These are phyloP conservation scores for Coemansia sp. DNA, from an alignment of 192 early-diverging fungal genomes.

Conservation along the genomic window DNA sequence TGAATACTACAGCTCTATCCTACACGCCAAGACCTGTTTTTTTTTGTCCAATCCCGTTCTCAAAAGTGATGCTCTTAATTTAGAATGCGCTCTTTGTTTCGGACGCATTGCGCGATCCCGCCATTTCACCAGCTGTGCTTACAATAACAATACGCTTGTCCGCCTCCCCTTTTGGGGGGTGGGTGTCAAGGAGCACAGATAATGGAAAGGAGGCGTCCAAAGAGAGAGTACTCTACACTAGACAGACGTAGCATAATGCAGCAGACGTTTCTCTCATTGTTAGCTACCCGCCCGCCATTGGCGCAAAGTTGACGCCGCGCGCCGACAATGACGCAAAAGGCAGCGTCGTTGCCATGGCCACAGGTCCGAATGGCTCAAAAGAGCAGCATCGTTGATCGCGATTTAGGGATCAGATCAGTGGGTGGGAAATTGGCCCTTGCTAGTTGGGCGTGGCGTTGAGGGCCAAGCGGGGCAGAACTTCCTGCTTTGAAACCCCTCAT, in stretches of 20 bases:
- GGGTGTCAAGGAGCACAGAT: not conserved
- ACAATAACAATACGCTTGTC: not conserved
- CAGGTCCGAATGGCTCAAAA: not conserved
- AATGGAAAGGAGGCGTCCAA: not conserved
- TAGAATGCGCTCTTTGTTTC: not conserved
- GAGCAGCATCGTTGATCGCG: not conserved
- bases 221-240: not conserved
- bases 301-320: not conserved
- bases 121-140: not conserved
- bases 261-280: not conserved
- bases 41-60: not conserved
- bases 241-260: not conserved
- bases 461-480: not conserved
- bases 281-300: not conserved
- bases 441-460: not conserved
- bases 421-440: not conserved
- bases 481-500: not conserved
- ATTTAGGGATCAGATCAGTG: not conserved
- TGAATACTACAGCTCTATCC: not conserved
- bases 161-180: too few species aligned
- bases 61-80: conserved; percentile 1
- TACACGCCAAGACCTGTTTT: not conserved
- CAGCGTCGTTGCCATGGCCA: not conserved
- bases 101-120: not conserved
- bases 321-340: not conserved